Base-by-base conservation (phyloP, 2,329 filamentous ascomycete genomes). In the Fusarium beomiforme region DNA sequence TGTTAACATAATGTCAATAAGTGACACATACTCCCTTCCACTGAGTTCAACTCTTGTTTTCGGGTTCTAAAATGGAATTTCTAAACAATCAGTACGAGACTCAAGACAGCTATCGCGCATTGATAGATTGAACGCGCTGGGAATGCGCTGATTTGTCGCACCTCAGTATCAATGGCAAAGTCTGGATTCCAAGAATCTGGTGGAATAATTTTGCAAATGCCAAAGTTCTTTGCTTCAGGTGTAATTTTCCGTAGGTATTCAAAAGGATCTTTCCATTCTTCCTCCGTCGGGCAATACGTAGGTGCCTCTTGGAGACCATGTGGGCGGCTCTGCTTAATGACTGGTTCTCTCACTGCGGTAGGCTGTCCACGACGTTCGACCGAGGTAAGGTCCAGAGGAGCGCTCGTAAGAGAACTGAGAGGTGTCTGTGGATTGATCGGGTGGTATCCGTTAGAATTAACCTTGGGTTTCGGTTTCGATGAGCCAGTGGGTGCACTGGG, bases 81-180 rank as follows among this genome's bases (percentile, higher is more conserved):
- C 95, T 98, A 55, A 24, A 64, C 24, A 59, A 61, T 75, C 56
- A 72, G 70, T 44, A 56, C 41, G 9, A 49, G 23, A 23, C 41
- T 46, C 29, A 26, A 67, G 4, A 71, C 37, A 50, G 16, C 41
- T 43, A 57, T 41, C 65, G 26, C 41, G 41, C 26, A 21, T 39
- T 57, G 26, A 58, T 50, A 57, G 49, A 47, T 33, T 57, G 39
- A 53, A 59, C 69, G 69, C 69, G 56, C 55, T 44, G 34, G 33
- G 29, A 54, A 36, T 60, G 41, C 47, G 46, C 34, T 67, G 51
- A 43, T 23, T 23, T 49, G 31, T 71, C 80, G 47, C 73, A 98
- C 95, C 90, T 98, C 94, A 24, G 95, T 98, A 79, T 99, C 94
- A 78, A 99, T 97, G 44, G 95, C 95, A 80, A 99, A 98, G 19